These are phyloP conservation scores for Acanthamoeba triangularis DNA, from an alignment of 208 protist species.

Conservation along the genomic window DNA sequence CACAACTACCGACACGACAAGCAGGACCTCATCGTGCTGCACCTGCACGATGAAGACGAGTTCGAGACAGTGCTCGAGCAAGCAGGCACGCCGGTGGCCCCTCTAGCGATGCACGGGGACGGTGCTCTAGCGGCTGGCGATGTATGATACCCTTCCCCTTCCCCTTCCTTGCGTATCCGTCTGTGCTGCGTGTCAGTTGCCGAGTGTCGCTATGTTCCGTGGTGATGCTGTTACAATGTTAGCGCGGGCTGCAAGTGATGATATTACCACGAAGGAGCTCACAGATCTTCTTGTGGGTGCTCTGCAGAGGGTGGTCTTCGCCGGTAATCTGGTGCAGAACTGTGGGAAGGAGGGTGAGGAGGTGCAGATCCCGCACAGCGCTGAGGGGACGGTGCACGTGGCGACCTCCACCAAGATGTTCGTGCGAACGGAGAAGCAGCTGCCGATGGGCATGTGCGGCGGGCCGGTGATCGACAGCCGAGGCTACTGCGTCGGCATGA, in stretches of 20 bases:
- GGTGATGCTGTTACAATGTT: background rate
- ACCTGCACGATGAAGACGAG: slow-evolving; percentile 43
- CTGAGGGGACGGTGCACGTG: slow-evolving; percentile 25
- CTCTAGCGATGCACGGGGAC: background rate
- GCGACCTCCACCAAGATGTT: slow-evolving; percentile 56
- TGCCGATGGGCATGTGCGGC: slow-evolving; percentile 76
- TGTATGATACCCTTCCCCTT: background rate
- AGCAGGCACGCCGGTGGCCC: background rate
- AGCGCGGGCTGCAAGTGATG: no score
- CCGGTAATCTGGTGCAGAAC: slow-evolving; percentile 23
- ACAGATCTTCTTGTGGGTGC: background rate
- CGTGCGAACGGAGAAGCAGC: slow-evolving; percentile 60
- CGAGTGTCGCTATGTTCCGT: no score
- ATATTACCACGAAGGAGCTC: background rate
- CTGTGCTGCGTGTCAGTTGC: no score
- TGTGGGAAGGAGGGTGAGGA: slow-evolving; percentile 59
- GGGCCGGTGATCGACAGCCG: slow-evolving; percentile 48
- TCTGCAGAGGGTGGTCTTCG: background rate
- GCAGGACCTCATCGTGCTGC: slow-evolving; percentile 60
- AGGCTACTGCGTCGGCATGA: slow-evolving; percentile 47
- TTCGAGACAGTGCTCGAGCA: background rate
- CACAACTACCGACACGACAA: background rate
- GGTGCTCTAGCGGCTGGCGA: background rate
- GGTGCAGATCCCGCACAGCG: slow-evolving; percentile 52
- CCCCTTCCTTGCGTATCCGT: no score